Evolutionary conservation across 331 rosid genomes (phyloP), one percentile per base, ranked within the genome.

Genomic region (Malus hybrid): DNA sequence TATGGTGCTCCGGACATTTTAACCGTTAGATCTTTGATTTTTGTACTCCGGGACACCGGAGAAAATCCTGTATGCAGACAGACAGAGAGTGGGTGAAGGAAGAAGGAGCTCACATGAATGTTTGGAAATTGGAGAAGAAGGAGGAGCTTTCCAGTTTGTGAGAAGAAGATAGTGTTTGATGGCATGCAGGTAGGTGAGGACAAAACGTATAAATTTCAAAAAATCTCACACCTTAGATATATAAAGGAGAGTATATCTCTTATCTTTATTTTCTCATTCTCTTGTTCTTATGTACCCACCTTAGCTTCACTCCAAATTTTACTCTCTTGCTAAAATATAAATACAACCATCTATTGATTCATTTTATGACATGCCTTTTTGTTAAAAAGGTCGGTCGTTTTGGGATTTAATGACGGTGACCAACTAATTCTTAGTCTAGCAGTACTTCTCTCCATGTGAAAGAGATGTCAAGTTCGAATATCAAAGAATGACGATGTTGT

Each of bases 51-150:
- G 5, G 50, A 3, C 50, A 44, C 15, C 15, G 5, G 50, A 44
- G 0, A 44, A 11, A 44, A 11, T 3, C 50, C 48, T 3, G 69
- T 52, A 39, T 42, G 68, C 69, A 57, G 4, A 11, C 28, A 24
- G 15, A 24, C 34, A 28, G 13, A 63, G 12, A 48, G 48, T 3
- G 62, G 2, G 19, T 24, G 55, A 61, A 31, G 31, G 5, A 13
- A 62, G 50, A 44, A 68, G 50, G 24, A 69, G 71, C 69, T 55
- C 57, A 69, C 85, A 82, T 82, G 79, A 69, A 64, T 64, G 66
- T 0, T 59, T 59, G 65, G 65, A 76, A 54, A 42, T 68, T 29
- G 79, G 78, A 52, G 72, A 6, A 46, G 34, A 20, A 70, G 73
- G 74, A 65, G 31, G 75, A 61, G 69, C 5, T 11, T 33, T 67